Base-by-base conservation (phyloP, 495 filamentous ascomycete species). In the Podospora pseudoanserina region DNA sequence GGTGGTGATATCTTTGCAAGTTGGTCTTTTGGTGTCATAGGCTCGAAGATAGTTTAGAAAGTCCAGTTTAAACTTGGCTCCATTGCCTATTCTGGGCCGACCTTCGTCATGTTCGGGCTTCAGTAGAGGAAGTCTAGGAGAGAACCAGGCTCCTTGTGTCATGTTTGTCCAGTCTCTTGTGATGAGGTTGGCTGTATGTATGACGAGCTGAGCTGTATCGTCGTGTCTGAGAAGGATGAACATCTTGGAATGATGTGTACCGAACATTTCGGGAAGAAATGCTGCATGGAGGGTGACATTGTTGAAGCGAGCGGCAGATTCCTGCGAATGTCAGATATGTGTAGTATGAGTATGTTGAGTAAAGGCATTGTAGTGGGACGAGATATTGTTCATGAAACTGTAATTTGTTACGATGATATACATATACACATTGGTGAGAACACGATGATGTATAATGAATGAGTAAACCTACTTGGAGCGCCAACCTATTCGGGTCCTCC, bases 101-200 rank as follows among this genome's bases (percentile, higher is more conserved):
- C 66, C 62, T 23, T 28, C 63, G 67, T 27, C 26, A 5, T 7
- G 26, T 5, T 11, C 26, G 32, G 65, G 19, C 34, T 67, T 34
- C 13, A 70, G 63, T 44, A 76, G 77, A 6, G 91, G 90, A 7
- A 97, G 87, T 0, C 88, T 76, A 20, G 92, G 93, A 7, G 92
- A 94, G 32, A 80, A 82, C 93, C 93, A 97, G 23, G 89, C 86
- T 1, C 89, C 93, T 73, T 97, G 92, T 0, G 87, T 88, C 92
- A 97, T 91, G 71, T 94, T 93, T 7, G 79, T 82, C 93, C 94
- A 97, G 79, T 97, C 94, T 60, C 86, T 83, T 26, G 82, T 75
- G 57, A 97, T 93, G 87, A 97, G 91, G 70, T 97, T 97, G 13
- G 92, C 92, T 0, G 94, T 97, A 68, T 95, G 91, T 54, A 97